A percentile compares a stretch with the other conserved stretches of the same genome.
Conservation (phyloP, 2,329 filamentous ascomycete genomes). For the Fusarium euwallaceae region DNA sequence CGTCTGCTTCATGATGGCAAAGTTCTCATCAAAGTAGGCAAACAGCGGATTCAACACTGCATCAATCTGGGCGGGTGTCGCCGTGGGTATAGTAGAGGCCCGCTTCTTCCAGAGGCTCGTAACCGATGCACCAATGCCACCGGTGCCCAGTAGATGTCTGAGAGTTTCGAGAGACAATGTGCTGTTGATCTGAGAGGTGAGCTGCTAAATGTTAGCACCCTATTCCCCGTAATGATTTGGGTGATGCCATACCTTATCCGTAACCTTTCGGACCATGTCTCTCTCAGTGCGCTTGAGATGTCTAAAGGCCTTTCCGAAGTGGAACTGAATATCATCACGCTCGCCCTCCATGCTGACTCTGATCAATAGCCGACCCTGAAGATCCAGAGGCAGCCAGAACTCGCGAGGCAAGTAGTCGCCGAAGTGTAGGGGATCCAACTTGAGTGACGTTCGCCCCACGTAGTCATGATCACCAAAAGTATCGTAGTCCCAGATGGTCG, state of each 20-base stretch:
- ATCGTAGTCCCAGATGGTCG: slow-evolving; percentile 98
- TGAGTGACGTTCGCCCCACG: slow-evolving; percentile 94
- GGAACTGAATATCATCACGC: slow-evolving; percentile 97
- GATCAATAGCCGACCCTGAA: slow-evolving; percentile 89
- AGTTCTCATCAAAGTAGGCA: slow-evolving; percentile 97
- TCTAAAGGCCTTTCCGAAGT: slow-evolving; percentile 97
- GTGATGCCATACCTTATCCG: slow-evolving; percentile 81
- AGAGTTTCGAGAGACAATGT: slow-evolving; percentile 88
- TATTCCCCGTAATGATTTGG: not conserved
- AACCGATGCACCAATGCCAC: slow-evolving; percentile 78
- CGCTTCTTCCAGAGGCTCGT: slow-evolving; percentile 77
- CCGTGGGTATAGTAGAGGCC: slow-evolving; percentile 65
- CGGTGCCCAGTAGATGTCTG: slow-evolving; percentile 77
- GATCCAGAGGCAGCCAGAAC: slow-evolving; percentile 98
- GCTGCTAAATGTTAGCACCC: slow-evolving; percentile 60
- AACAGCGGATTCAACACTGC: slow-evolving; percentile 88
- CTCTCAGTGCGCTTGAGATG: slow-evolving; percentile 95
- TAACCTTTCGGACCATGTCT: slow-evolving; percentile 98
- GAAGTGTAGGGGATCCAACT: slow-evolving; percentile 98
- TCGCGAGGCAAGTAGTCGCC: slow-evolving; percentile 95
- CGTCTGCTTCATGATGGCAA: slow-evolving; percentile 98
- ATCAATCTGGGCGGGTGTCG: slow-evolving; percentile 80
- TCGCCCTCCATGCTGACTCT: slow-evolving; percentile 99
- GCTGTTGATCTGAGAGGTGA: slow-evolving; percentile 92
- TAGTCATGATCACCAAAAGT: slow-evolving; percentile 98